Conservation (phyloP, 441 rosid species). For the Adansonia rubrostipa region DNA sequence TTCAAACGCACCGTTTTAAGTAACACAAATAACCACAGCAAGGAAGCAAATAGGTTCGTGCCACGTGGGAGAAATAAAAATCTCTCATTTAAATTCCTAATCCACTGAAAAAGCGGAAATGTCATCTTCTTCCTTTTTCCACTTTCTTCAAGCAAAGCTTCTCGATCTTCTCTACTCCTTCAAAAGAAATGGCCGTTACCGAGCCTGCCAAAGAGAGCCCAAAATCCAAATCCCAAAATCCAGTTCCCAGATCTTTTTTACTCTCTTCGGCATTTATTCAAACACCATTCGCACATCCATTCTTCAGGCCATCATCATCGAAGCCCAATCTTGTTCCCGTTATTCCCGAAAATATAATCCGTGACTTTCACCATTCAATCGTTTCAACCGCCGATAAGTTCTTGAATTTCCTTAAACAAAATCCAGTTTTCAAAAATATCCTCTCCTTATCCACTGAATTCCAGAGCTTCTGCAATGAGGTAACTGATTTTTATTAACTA, state of each 20-base stretch:
- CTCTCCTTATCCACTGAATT: constrained; percentile 51
- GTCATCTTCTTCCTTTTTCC: constrained; percentile 19
- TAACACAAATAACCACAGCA: not conserved
- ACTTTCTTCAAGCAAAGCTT: not conserved
- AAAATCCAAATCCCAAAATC: constrained; percentile 17
- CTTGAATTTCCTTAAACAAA: constrained; percentile 42
- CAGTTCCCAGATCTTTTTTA: constrained; percentile 36
- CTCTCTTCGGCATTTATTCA: constrained; percentile 55
- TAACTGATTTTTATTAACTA: constrained; percentile 25
- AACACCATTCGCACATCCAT: constrained; percentile 42
- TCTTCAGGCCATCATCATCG: constrained; percentile 33
- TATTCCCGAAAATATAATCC: constrained; percentile 41
- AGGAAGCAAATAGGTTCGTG: not conserved
- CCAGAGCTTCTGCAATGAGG: constrained; percentile 55
- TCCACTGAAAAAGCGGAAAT: constrained; percentile 1
- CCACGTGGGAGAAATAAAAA: constrained; percentile 12
- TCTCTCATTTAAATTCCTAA: not conserved
- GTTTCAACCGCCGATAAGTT: constrained; percentile 48
- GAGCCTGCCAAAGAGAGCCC: constrained; percentile 36
- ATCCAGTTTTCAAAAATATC: constrained; percentile 53
- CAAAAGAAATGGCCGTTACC: constrained; percentile 30
- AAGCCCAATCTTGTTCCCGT: constrained; percentile 37
- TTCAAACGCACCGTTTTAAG: constrained; percentile 7
- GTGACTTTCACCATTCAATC: constrained; percentile 48
- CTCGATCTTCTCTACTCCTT: not conserved